phyloP scores from a whole-genome alignment of 768 basidiomycete genomes.

The Kwoniella dendrophila region DNA sequence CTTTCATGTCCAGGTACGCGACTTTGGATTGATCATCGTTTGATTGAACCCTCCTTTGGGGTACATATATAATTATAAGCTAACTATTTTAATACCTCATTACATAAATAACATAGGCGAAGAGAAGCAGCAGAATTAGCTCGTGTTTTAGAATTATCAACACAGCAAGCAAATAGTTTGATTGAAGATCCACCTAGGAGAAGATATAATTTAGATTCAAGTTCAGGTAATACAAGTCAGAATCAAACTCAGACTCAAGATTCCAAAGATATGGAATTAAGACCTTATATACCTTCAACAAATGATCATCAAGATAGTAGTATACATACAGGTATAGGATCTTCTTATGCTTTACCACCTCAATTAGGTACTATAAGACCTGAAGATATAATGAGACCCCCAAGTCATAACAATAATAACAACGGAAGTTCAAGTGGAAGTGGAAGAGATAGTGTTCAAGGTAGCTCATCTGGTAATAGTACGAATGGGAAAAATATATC shows the following conservation, averaged over 20 bases:
- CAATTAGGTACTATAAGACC: constrained; percentile 20
- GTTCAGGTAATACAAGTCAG: constrained; percentile 10
- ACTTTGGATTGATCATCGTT: not conserved
- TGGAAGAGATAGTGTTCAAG: constrained; percentile 6
- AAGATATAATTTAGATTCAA: not conserved
- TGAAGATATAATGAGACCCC: constrained; percentile 28
- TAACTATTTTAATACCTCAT: not conserved
- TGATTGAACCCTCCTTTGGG: not conserved
- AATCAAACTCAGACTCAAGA: constrained; percentile 32
- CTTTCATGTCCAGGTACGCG: constrained; percentile 23
- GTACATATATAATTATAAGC: not conserved
- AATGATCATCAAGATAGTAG: constrained; percentile 1
- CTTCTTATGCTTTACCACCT: constrained; percentile 1
- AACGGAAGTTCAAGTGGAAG: constrained; percentile 6
- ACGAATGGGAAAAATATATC: not conserved
- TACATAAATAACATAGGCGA: constrained; percentile 27
- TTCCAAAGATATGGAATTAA: constrained; percentile 45
- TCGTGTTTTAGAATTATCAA: constrained; percentile 39
- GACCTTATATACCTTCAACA: constrained; percentile 20
- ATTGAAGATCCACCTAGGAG: not conserved
- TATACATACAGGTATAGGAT: constrained; percentile 4
- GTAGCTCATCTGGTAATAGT: not conserved
- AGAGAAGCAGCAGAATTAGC: constrained; percentile 50
- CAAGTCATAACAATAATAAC: constrained; percentile 4
- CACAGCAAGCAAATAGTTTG: constrained; percentile 32